Base-by-base conservation (phyloP, 148 eudicot species). In the Agrostemma githago region DNA sequence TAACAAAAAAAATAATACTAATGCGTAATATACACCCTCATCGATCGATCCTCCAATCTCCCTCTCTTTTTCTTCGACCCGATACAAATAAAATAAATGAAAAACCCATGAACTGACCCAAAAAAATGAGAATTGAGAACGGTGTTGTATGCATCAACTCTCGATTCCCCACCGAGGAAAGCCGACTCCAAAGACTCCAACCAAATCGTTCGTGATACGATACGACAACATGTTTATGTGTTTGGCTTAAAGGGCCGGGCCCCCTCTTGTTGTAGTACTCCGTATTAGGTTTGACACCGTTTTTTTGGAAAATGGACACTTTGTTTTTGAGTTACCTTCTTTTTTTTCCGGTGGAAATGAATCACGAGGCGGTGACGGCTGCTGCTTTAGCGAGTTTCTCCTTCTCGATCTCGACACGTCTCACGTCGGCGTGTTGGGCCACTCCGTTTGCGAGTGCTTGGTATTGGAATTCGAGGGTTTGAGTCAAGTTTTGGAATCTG, bases 371-470 rank as follows among this genome's bases (percentile, higher is more conserved):
- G 14, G 56, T 14, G 4, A 12, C 16, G 67, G 78, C 80, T 17
- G 87, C 58, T 17, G 92, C 90, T 74, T 90, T 95, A 73, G 84
- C 96, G 80, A 87, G 5, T 82, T 89, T 95, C 83, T 90, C 96
- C 77, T 92, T 95, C 81, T 92, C 93, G 40, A 92, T 90, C 78
- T 90, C 96, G 59, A 72, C 79, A 79, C 93, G 85, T 82, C 99
- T 90, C 72, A 79, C 90, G 66, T 88, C 94, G 75, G 99, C 99
- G 69, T 95, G 99, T 82, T 87, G 89, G 74, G 97, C 97, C 77
- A 95, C 85, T 76, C 94, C 92, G 77, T 85, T 86, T 53, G 99
- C 99, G 64, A 90, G 84, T 16, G 97, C 89, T 76, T 95, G 97
- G 76, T 86, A 89, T 72, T 83, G 89, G 77, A 90, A 85, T 76